These are phyloP conservation scores for Solanum hybrid DNA, from an alignment of 305 asterid genomes.

Conservation along the genomic window DNA sequence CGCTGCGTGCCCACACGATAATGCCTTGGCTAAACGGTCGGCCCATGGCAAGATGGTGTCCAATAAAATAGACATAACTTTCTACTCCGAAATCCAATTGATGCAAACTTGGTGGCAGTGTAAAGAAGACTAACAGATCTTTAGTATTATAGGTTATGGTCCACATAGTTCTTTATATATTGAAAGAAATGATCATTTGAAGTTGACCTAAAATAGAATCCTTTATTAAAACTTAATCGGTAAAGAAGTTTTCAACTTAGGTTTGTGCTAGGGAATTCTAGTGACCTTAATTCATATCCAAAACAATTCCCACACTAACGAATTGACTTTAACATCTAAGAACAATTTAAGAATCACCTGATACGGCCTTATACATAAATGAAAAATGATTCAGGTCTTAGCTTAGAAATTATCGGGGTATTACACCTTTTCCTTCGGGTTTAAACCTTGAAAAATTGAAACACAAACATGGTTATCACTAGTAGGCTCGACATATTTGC, in stretches of 20 bases:
- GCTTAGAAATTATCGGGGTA: background rate
- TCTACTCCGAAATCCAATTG: background rate
- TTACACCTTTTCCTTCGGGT: background rate
- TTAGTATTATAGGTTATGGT: background rate
- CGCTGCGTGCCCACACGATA: too few species aligned
- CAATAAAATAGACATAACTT: too few species aligned
- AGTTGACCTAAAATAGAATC: background rate
- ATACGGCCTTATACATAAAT: background rate
- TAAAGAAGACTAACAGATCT: background rate
- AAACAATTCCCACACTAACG: background rate
- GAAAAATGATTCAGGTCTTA: background rate
- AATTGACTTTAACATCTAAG: background rate
- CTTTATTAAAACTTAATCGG: background rate
- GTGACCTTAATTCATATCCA: background rate
- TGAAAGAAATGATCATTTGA: background rate
- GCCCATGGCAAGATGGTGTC: too few species aligned
- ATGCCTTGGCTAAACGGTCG: too few species aligned
- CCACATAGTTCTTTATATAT: background rate
- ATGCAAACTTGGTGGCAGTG: background rate
- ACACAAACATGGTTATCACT: background rate
- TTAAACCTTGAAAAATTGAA: background rate
- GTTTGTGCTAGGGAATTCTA: background rate
- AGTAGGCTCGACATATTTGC: background rate
- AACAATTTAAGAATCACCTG: background rate
- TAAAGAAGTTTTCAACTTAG: background rate